Evolutionary conservation across 164 flowering plant species (phyloP).

Genomic region (Annona cherimola): DNA sequence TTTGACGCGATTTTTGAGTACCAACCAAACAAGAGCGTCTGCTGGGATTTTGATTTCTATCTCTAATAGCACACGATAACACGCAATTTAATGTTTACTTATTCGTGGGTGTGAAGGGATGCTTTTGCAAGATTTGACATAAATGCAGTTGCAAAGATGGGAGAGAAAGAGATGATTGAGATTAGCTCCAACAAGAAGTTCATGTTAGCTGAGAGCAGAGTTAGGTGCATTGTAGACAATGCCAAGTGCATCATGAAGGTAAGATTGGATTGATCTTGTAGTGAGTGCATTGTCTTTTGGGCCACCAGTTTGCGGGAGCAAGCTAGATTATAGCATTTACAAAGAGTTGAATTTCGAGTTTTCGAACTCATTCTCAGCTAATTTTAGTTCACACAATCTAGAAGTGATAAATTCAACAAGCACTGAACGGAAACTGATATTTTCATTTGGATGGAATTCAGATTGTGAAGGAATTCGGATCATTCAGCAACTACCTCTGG

Average conservation of each 20-base stretch:
- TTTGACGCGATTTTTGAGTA: neutral
- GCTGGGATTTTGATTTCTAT: neutral
- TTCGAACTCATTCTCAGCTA: no score
- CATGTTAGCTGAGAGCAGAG: slow-evolving; percentile 57
- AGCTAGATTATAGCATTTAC: no score
- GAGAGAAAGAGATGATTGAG: slow-evolving; percentile 60
- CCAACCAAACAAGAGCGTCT: neutral
- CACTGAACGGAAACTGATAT: neutral
- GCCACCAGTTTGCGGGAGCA: neutral
- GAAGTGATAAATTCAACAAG: neutral
- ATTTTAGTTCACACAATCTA: neutral
- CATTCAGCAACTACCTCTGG: slow-evolving; percentile 81
- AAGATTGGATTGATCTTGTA: slow-evolving; percentile 20
- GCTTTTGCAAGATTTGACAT: slow-evolving; percentile 62
- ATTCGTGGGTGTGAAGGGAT: slow-evolving; percentile 38
- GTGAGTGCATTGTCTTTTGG: neutral
- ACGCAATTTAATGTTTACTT: neutral
- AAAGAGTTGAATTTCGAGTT: no score
- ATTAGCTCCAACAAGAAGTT: slow-evolving; percentile 51
- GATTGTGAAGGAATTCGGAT: slow-evolving; percentile 68
- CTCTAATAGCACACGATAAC: neutral
- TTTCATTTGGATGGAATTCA: slow-evolving; percentile 15
- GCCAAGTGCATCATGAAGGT: slow-evolving; percentile 74
- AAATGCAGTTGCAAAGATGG: slow-evolving; percentile 55
- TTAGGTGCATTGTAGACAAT: slow-evolving; percentile 83